Base-by-base conservation (phyloP, 495 filamentous ascomycete genomes). In the Lasiosphaeris hirsuta region DNA sequence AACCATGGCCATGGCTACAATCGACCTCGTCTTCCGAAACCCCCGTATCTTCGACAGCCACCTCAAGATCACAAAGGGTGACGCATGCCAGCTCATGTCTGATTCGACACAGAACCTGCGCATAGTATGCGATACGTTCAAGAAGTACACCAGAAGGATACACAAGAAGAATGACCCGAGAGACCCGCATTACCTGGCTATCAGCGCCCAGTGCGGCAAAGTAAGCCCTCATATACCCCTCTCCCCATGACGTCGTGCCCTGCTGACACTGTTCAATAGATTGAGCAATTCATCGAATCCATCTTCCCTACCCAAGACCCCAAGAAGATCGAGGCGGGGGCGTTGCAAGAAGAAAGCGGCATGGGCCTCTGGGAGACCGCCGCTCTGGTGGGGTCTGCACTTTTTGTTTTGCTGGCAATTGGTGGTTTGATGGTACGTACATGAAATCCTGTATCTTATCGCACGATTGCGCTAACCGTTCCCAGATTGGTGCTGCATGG, bases 201-300 rank as follows among this genome's bases (percentile, higher is more conserved):
- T 97, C 70, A 96, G 91, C 65, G 86, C 90, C 49, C 86, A 86
- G 42, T 96, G 92, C 65, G 94, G 85, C 61, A 89, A 90, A 84
- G 92, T 95, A 78, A 62, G 82, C 70, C 23, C 14, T 0, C 36
- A 9, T n/a, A 10, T 10, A 17, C 37, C 62, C 35, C 11, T 44
- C 0, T n/a, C n/a, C n/a, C 8, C 33, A 23, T 17, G 19, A 10
- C 37, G 11, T 17, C 10, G 9, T 4, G 4, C 13, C 10, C 41
- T 13, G 38, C 51, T 63, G 41, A 68, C 50, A 48, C 39, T 18
- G 8, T 1, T 6, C 51, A 10, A 44, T 65, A 97, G 91, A 90
- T 97, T 50, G 94, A 98, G 69, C 90, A 96, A 80, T 98, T 96
- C 72, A 96, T 97, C 62, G 94, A 98, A 70, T 83, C 84, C 7